Base-by-base conservation (phyloP, 345 rosid species). In the Eucalyptus leucophloia region DNA sequence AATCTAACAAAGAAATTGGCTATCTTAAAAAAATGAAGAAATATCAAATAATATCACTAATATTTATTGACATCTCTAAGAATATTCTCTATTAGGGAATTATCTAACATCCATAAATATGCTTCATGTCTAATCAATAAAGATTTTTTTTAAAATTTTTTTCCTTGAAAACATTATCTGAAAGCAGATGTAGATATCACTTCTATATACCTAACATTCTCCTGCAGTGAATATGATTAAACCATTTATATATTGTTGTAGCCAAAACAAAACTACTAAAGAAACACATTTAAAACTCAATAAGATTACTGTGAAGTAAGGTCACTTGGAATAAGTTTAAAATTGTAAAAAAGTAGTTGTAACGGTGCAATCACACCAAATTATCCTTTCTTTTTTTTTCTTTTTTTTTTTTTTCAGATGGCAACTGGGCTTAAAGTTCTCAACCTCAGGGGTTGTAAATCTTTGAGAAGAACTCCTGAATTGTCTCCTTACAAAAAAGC, bases 381-480 rank as follows among this genome's bases (percentile, higher is more conserved):
- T 49, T 49, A 4, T 67, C 19, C 3, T 34, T 34, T 34, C 4
- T 69, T 18, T 69, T 3, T 69, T 69, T 18, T 34, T 34, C 4
- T 69, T 18, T 69, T 34, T 34, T 34, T 2, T 69, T 18, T 69
- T 3, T 69, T 69, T 18, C 7, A 69, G 44, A 9, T 18, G 24
- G 82, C 82, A 69, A 69, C 26, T 1, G 44, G 3, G 23, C 49
- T 86, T 5, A 44, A 50, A 54, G 47, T 49, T 49, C 58, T 86
- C 23, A 15, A 86, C 42, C 42, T 86, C 2, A 11, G 3, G 9
- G 0, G 3, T 3, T 86, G 87, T 9, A 1, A 3, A n/a, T 49
- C 8, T 30, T 50, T 86, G 44, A 86, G 42, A 54, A 50, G 58
- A 86, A 86, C 26, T 86, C 87, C 81, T 2, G 81, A 86, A 3